Evolutionary conservation across 352 stramenopile genomes (phyloP).

Genomic region (Globisporangium abappressorium): DNA sequence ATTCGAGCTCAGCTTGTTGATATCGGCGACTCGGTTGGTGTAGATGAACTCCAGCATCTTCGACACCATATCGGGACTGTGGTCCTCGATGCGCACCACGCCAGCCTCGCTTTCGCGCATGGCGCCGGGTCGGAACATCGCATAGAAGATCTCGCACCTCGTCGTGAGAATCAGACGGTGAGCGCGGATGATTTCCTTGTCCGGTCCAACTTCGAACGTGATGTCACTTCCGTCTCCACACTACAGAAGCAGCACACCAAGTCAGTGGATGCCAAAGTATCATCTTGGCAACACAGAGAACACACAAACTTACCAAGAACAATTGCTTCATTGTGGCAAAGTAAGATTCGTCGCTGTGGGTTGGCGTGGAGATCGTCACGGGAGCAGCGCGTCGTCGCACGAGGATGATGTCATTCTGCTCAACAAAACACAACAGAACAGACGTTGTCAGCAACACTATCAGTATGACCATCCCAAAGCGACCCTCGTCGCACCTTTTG

Average conservation of each 20-base stretch:
- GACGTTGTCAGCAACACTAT: conserved; percentile 10
- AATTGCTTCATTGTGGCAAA: conserved; percentile 77
- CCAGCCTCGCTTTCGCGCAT: conserved; percentile 85
- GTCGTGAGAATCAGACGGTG: conserved; percentile 77
- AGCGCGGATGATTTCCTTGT: conserved; percentile 55
- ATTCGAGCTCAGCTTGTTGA: conserved; percentile 68
- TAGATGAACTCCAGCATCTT: conserved; percentile 94
- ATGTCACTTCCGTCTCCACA: conserved; percentile 65
- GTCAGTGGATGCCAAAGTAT: not conserved
- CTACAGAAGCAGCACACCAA: conserved; percentile 23
- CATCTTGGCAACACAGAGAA: not conserved
- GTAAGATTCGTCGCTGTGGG: conserved; percentile 67
- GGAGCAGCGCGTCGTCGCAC: conserved; percentile 54
- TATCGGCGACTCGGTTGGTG: conserved; percentile 84
- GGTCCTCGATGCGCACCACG: conserved; percentile 79
- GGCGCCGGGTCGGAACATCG: conserved; percentile 82
- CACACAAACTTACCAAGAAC: conserved; percentile 37
- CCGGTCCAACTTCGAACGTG: conserved; percentile 64
- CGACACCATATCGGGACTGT: conserved; percentile 77
- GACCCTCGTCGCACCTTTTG: conserved; percentile 50
- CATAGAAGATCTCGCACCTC: conserved; percentile 88
- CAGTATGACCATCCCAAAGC: not conserved
- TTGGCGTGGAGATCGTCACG: conserved; percentile 38
- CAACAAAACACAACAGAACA: conserved; percentile 3
- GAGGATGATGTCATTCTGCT: conserved; percentile 84